These are phyloP conservation scores for Mycena chlorophos DNA, from an alignment of 768 basidiomycete species.

Conservation along the genomic window DNA sequence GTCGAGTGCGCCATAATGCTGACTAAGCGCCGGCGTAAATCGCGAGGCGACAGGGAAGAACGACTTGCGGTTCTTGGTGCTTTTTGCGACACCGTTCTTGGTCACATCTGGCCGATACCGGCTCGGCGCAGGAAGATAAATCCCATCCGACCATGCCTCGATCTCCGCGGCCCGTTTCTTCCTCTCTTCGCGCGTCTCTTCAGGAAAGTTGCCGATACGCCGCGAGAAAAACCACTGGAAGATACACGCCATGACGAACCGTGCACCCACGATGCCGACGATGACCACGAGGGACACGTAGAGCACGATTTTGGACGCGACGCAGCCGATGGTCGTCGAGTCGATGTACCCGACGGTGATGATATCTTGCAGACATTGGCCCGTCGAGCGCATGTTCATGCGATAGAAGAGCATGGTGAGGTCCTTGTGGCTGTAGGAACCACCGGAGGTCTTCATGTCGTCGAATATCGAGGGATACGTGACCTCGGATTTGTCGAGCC, in stretches of 20 bases:
- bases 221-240: slow-evolving; percentile 77
- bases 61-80: slow-evolving; percentile 29
- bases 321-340: too few species aligned
- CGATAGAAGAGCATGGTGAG: slow-evolving; percentile 66
- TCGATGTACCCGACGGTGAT: slow-evolving; percentile 72
- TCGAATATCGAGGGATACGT: too few species aligned
- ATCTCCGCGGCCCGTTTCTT: slow-evolving; percentile 69
- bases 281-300: too few species aligned
- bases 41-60: slow-evolving; percentile 52
- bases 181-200: slow-evolving; percentile 69
- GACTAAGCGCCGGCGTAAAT: slow-evolving; percentile 45
- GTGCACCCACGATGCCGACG: too few species aligned
- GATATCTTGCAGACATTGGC: slow-evolving; percentile 65
- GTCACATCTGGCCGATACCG: slow-evolving; percentile 68
- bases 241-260: too few species aligned
- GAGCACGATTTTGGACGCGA: too few species aligned
- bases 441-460: too few species aligned
- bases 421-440: slow-evolving; percentile 65
- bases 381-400: slow-evolving; percentile 49
- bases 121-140: slow-evolving; percentile 74
- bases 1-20: slow-evolving; percentile 5
- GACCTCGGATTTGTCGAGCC: too few species aligned
- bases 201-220: slow-evolving; percentile 72
- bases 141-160: slow-evolving; percentile 79
- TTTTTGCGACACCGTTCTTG: slow-evolving; percentile 46